Evolutionary conservation across 1,284 basidiomycete species (phyloP).

Genomic region (Tranzscheliella williamsii): DNA sequence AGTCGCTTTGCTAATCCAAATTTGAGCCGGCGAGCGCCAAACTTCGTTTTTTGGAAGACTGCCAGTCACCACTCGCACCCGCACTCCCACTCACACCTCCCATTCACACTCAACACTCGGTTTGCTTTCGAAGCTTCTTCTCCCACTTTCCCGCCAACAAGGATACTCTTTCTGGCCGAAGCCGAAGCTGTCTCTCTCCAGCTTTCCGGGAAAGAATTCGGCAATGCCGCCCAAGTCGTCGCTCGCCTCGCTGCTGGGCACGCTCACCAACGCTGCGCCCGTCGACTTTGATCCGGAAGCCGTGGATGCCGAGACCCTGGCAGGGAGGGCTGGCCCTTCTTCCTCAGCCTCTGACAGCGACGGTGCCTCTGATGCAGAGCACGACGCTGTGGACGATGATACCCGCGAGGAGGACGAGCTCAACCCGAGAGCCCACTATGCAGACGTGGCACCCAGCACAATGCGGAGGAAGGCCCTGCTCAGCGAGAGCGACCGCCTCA

Average conservation of each 20-base stretch:
- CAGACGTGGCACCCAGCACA: slow-evolving; percentile 37
- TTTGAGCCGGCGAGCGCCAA: slow-evolving; percentile 2
- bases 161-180: not conserved
- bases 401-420: slow-evolving; percentile 16
- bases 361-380: slow-evolving; percentile 8
- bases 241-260: slow-evolving; percentile 23
- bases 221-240: slow-evolving; percentile 29
- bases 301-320: slow-evolving; percentile 10
- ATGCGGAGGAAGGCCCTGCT: slow-evolving; percentile 44
- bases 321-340: slow-evolving; percentile 1
- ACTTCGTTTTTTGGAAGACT: slow-evolving; percentile 1
- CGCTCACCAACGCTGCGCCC: slow-evolving; percentile 31
- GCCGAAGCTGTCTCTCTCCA: too few species aligned
- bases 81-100: too few species aligned
- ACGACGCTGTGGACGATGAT: slow-evolving; percentile 7
- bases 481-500: slow-evolving; percentile 40
- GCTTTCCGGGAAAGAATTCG: too few species aligned
- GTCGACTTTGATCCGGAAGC: slow-evolving; percentile 36
- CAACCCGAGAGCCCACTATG: slow-evolving; percentile 44
- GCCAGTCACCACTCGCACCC: not conserved
- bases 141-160: too few species aligned
- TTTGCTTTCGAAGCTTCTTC: too few species aligned
- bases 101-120: too few species aligned
- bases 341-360: slow-evolving; percentile 9
- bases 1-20: slow-evolving; percentile 4